These are phyloP conservation scores for Ilyonectria destructans DNA, from an alignment of 2,329 filamentous ascomycete genomes.

Conservation along the genomic window DNA sequence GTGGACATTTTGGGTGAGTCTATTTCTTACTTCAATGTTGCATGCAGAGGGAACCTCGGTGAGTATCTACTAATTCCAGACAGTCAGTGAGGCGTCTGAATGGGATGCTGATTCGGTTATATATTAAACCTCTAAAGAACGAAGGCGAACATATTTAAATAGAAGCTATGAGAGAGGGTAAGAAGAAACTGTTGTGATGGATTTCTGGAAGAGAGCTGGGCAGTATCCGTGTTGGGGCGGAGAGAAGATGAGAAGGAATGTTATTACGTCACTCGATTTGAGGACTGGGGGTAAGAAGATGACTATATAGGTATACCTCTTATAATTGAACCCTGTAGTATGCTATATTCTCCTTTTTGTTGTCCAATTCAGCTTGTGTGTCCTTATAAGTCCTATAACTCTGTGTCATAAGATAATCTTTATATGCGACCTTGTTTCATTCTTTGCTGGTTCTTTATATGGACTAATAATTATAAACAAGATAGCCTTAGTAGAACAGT, in stretches of 20 bases:
- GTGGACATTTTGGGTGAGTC: conserved; percentile 11
- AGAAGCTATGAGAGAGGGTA: background rate
- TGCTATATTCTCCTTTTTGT: background rate
- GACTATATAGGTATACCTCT: background rate
- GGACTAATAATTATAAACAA: too few relatives aligned
- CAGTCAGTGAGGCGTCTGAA: conserved; percentile 1
- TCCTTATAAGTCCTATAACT: too few relatives aligned
- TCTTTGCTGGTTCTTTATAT: too few relatives aligned
- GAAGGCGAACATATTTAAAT: background rate
- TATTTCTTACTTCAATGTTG: background rate
- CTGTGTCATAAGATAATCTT: too few relatives aligned
- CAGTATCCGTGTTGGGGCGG: background rate
- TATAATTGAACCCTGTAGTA: background rate
- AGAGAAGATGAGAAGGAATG: background rate
- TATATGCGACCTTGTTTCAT: too few relatives aligned
- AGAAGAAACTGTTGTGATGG: background rate
- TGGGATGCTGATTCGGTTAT: background rate
- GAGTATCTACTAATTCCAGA: background rate
- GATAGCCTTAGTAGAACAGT: too few relatives aligned
- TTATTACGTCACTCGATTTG: background rate
- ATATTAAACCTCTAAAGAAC: background rate
- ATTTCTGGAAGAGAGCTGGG: background rate
- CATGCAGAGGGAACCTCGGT: background rate
- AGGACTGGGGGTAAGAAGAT: background rate
- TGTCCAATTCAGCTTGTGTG: background rate